A percentile compares a stretch with the other conserved stretches of the same genome.
Conservation (phyloP, 1,139 yeast genomes). For the Suhomyces maxii region DNA sequence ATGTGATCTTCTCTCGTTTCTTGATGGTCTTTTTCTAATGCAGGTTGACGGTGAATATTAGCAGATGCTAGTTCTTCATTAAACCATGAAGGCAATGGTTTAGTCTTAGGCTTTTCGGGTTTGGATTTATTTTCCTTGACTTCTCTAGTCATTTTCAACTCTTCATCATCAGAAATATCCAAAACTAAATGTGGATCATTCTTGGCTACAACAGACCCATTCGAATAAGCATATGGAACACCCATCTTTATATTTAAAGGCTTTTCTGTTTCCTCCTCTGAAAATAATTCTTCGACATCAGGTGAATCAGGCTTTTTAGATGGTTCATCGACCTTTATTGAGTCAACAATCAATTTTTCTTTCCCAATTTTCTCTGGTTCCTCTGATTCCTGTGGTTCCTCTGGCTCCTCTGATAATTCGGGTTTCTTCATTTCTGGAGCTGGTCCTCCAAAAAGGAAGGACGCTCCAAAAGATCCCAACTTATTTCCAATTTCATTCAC, state of each 20-base stretch:
- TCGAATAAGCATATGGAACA: not conserved
- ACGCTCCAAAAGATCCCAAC: slow-evolving; percentile 3
- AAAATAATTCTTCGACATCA: no score
- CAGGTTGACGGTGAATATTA: slow-evolving; percentile 5
- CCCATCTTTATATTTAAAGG: not conserved
- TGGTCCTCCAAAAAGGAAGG: slow-evolving; percentile 8
- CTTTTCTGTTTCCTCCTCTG: not conserved
- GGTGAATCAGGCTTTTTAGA: no score
- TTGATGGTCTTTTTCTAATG: slow-evolving; percentile 14
- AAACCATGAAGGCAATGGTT: slow-evolving; percentile 36
- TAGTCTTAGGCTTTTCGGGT: not conserved
- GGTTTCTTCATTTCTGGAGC: not conserved
- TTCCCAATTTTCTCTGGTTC: not conserved
- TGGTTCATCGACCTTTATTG: no score
- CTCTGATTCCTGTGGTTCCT: not conserved
- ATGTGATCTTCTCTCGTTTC: slow-evolving; percentile 19
- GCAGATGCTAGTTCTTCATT: slow-evolving; percentile 2
- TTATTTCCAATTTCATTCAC: not conserved
- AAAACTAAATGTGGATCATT: not conserved
- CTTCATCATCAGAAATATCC: not conserved
- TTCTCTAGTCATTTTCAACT: not conserved
- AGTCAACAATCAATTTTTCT: not conserved
- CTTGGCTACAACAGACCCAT: not conserved
- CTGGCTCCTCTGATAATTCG: not conserved
- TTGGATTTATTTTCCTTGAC: not conserved